Evolutionary conservation across 805 yeast genomes (phyloP), one percentile per base, ranked within the genome.

Genomic region (Kuraishia floccosa): DNA sequence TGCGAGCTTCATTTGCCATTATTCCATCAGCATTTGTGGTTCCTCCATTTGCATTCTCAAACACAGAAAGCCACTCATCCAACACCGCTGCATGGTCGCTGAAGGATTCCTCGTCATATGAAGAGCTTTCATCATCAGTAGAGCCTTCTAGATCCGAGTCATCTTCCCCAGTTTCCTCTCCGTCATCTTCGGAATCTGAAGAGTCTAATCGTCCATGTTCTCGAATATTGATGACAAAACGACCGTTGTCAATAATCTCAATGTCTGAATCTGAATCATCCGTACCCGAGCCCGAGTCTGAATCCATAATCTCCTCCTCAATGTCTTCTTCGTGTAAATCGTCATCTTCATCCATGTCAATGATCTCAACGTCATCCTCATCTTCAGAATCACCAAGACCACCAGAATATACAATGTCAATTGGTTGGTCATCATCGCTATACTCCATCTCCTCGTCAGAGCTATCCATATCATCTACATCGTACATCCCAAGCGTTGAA

Each of bases 401-500:
- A 6, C 41, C 49, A n/a, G 54, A 53, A 25, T 49, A 52, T 5
- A 53, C 50, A 11, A 52, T 49, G 23, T 52, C 47, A 25, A 52
- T 27, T 6, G 44, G 39, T 15, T 44, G 39, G 3, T 40, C 40
- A 4, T 33, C 46, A 5, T 35, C 39, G 25, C 24, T 31, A 33
- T 32, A 34, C 12, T 29, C 39, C 28, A 25, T 25, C 10, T 36
- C 39, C 10, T 65, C 74, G 16, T 60, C 70, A n/a, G 61, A 72
- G 6, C 71, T 70, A 39, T 73, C 79, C 22, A 70, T 66, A 31
- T 78, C 91, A 21, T 68, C 82, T 24, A 82, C 76, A 43, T 89
- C 96, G 49, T 80, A 89, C 93, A 89, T 87, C 2, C 96, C 96
- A 25, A 89, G 61, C 0, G 96, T 83, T 0, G 96, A 87, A 48